Percentiles rank a stretch among this genome's conserved stretches.
phyloP scores from a whole-genome alignment of 169 alveolate genomes.

The Cryptosporidium meleagridis region DNA sequence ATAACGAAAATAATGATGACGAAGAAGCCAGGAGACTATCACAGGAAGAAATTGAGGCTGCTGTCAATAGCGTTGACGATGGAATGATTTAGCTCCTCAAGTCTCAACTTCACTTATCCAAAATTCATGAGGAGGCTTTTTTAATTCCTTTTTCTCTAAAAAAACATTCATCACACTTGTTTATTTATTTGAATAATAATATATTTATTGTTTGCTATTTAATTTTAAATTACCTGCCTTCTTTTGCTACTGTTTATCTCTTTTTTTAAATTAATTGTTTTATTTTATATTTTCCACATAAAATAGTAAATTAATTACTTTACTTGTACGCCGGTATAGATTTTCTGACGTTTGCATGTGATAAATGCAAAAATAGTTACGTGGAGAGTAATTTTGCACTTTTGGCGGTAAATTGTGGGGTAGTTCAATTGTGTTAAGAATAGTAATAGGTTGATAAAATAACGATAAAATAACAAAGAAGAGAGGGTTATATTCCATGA shows the following conservation, averaged over 20 bases:
- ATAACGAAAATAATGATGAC: conserved; percentile 6
- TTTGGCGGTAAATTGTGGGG: conserved; percentile 32
- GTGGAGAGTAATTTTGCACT: conserved; percentile 6
- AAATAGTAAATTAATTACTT: not conserved
- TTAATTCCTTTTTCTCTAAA: not conserved
- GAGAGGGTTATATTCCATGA: not conserved
- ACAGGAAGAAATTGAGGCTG: conserved; percentile 76
- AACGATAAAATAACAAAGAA: not conserved
- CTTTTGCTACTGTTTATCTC: not conserved
- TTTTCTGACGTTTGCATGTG: not conserved
- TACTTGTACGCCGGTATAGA: not conserved
- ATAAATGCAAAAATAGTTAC: conserved; percentile 6
- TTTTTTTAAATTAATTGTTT: not conserved
- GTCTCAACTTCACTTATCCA: not conserved
- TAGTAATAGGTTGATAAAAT: not conserved
- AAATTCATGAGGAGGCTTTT: not conserved
- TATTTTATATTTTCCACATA: not conserved
- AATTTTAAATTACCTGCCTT: not conserved
- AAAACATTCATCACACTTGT: not conserved
- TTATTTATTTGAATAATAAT: not conserved
- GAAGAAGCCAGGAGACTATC: conserved; percentile 66
- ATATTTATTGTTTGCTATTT: not conserved
- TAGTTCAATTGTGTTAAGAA: not conserved
- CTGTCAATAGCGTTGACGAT: conserved; percentile 65
- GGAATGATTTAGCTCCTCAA: conserved; percentile 41